These are phyloP conservation scores for Peronospora belbahrii DNA, from an alignment of 352 stramenopile species.

Conservation along the genomic window DNA sequence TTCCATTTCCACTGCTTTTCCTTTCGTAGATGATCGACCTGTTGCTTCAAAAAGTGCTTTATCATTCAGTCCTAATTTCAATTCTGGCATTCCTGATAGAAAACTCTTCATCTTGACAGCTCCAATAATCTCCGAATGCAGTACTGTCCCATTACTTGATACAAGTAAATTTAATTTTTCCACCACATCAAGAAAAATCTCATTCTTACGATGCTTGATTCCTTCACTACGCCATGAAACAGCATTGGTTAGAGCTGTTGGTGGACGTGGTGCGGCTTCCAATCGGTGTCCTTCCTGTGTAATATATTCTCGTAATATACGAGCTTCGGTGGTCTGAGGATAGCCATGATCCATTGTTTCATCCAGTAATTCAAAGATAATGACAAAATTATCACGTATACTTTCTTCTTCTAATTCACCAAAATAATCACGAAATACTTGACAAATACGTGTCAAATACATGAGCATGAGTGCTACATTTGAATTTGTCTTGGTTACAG, in stretches of 20 bases:
- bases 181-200: constrained; percentile 99
- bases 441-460: constrained; percentile 88
- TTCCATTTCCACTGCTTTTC: constrained; percentile 98
- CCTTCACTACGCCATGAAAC: constrained; percentile 98
- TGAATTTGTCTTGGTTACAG: constrained; percentile 97
- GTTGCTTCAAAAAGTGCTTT: constrained; percentile 99
- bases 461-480: constrained; percentile 95
- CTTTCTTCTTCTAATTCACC: constrained; percentile 97
- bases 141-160: constrained; percentile 94
- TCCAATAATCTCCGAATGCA: constrained; percentile 97
- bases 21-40: constrained; percentile 77
- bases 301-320: constrained; percentile 93
- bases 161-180: constrained; percentile 97
- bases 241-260: constrained; percentile 96
- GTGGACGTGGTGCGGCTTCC: constrained; percentile 88
- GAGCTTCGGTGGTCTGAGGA: constrained; percentile 90
- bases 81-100: constrained; percentile 97
- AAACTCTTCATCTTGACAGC: constrained; percentile 99
- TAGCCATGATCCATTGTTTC: constrained; percentile 99
- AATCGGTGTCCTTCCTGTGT: constrained; percentile 95
- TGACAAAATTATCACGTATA: constrained; percentile 99
- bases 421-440: constrained; percentile 99
- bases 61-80: constrained; percentile 99
- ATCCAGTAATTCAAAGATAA: constrained; percentile 99
- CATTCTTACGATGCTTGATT: constrained; percentile 99